A percentile compares a stretch with the other conserved stretches of the same genome.
phyloP scores from a whole-genome alignment of 768 basidiomycete genomes.

The Cyclocybe aegerita region DNA sequence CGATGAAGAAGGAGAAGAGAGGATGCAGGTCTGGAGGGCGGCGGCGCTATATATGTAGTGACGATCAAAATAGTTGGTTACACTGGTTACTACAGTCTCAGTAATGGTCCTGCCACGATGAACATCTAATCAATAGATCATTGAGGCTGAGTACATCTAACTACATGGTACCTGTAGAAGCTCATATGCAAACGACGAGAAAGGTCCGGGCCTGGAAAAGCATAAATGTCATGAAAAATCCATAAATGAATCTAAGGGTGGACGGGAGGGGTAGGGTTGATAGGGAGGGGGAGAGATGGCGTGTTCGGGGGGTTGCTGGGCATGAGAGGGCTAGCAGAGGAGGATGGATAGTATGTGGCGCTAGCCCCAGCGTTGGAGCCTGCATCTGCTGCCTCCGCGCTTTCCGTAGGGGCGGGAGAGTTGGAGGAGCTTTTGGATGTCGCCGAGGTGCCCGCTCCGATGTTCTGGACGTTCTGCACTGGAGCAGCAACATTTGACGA shows the following conservation, averaged over 20 bases:
- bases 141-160: too few species aligned
- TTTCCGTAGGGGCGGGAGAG: constrained; percentile 3
- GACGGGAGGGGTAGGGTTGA: background rate
- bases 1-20: too few species aligned
- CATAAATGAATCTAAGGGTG: background rate
- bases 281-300: constrained; percentile 6
- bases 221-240: constrained; percentile 2
- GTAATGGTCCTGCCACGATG: too few species aligned
- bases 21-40: too few species aligned
- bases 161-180: too few species aligned
- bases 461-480: background rate
- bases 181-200: too few species aligned
- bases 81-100: too few species aligned
- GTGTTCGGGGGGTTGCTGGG: constrained; percentile 20
- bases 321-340: constrained; percentile 8
- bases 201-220: constrained; percentile 5
- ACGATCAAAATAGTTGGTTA: too few species aligned
- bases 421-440: background rate
- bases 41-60: too few species aligned
- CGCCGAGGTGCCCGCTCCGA: too few species aligned
- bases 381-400: constrained; percentile 1
- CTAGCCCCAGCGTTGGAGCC: constrained; percentile 1
- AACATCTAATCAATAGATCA: too few species aligned
- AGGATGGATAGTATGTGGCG: background rate
- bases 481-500: background rate